These are phyloP conservation scores for Taxawa tesnikishii DNA, from an alignment of 2,329 filamentous ascomycete species.

Conservation along the genomic window DNA sequence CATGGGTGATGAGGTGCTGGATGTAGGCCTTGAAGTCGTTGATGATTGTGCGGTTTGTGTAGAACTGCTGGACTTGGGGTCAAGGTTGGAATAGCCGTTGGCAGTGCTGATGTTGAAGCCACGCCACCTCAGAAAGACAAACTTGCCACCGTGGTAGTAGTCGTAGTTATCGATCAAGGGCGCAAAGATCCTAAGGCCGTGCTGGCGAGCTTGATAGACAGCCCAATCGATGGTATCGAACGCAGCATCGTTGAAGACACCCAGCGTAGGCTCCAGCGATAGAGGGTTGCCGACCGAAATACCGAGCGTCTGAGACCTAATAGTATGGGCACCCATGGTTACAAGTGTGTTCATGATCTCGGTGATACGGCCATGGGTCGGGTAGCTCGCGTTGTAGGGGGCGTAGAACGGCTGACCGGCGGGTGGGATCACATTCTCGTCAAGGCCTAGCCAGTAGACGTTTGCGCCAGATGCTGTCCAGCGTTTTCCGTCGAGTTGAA, in stretches of 20 bases:
- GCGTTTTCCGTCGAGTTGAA: constrained; percentile 12
- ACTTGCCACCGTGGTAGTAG: constrained; percentile 40
- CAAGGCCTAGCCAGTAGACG: constrained; percentile 39
- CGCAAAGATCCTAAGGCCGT: constrained; percentile 32
- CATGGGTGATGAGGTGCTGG: constrained; percentile 30
- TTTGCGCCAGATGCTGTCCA: constrained; percentile 38
- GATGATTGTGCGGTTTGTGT: constrained; percentile 31
- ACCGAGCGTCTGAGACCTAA: constrained; percentile 35
- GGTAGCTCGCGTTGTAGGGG: constrained; percentile 32
- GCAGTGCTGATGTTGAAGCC: constrained; percentile 30
- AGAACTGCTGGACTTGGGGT: constrained; percentile 34
- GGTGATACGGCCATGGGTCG: constrained; percentile 32
- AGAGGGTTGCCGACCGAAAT: constrained; percentile 37
- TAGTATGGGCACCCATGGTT: constrained; percentile 33
- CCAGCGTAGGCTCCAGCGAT: constrained; percentile 28
- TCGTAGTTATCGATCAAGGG: constrained; percentile 34
- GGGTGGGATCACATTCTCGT: constrained; percentile 37
- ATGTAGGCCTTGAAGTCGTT: constrained; percentile 35
- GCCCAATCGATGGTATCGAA: constrained; percentile 38
- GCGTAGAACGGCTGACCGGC: constrained; percentile 32
- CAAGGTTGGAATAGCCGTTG: constrained; percentile 17
- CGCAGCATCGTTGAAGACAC: constrained; percentile 29
- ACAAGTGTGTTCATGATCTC: constrained; percentile 34
- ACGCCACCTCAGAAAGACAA: constrained; percentile 34
- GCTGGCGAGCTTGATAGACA: constrained; percentile 31